Percentiles rank a stretch among this genome's conserved stretches.
Evolutionary conservation across 371 early-diverging fungal species (phyloP).

Genomic region (Entomophthora muscae): DNA sequence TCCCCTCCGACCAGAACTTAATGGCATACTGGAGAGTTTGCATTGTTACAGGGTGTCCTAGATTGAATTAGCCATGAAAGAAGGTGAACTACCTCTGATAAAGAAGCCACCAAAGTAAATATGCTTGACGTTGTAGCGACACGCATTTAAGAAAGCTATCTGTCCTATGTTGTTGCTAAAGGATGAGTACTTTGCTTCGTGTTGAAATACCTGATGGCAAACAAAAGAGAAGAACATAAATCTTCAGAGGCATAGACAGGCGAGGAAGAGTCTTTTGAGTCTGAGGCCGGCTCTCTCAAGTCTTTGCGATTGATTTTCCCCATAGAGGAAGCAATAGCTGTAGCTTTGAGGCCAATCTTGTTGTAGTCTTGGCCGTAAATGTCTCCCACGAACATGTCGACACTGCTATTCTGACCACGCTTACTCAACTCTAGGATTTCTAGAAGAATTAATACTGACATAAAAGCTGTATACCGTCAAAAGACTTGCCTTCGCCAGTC

Average conservation of each 20-base stretch:
- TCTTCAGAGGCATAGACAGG: constrained; percentile 50
- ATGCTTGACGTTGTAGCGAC: constrained; percentile 67
- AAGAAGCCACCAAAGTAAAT: constrained; percentile 96
- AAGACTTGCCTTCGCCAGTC: constrained; percentile 61
- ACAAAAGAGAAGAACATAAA: constrained; percentile 71
- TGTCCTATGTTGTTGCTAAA: constrained; percentile 89
- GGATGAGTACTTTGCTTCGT: background rate
- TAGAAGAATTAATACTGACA: constrained; percentile 9
- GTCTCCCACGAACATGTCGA: constrained; percentile 89
- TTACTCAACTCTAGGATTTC: constrained; percentile 90
- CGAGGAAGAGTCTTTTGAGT: constrained; percentile 28
- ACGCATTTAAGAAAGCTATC: constrained; percentile 90
- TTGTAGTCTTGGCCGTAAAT: constrained; percentile 84
- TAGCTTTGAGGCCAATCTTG: constrained; percentile 71
- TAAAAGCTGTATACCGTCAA: constrained; percentile 40
- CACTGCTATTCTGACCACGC: constrained; percentile 78
- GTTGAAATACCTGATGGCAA: constrained; percentile 54
- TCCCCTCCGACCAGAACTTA: constrained; percentile 90
- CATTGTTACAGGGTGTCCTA: constrained; percentile 89
- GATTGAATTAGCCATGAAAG: background rate
- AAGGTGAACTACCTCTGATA: constrained; percentile 50
- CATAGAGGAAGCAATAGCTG: constrained; percentile 87
- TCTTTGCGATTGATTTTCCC: constrained; percentile 85
- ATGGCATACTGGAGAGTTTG: constrained; percentile 90
- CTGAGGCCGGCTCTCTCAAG: constrained; percentile 14